Conservation (phyloP, 2,329 filamentous ascomycete genomes). For the Bipolaris zeicola region DNA sequence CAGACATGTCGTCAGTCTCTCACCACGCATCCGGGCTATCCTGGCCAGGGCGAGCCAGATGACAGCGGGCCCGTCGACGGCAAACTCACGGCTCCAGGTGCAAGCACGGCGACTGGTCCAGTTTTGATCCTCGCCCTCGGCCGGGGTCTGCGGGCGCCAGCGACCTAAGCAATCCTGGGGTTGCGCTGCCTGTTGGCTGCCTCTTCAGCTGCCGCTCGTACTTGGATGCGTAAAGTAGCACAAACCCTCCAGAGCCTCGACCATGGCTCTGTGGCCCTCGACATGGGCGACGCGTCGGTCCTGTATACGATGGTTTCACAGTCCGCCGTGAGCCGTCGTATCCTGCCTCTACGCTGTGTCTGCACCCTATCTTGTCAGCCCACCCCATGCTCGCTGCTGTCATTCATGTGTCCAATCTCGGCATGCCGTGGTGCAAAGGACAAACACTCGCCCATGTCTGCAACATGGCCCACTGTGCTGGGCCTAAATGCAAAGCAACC, state of each 20-base stretch:
- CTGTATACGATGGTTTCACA: not conserved
- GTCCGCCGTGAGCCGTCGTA: not conserved
- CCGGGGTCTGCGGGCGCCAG: constrained; percentile 10
- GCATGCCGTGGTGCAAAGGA: too few relatives aligned
- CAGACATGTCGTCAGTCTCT: constrained; percentile 1
- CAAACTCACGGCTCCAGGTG: not conserved
- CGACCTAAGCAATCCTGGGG: constrained; percentile 10
- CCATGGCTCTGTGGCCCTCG: not conserved
- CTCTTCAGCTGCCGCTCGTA: not conserved
- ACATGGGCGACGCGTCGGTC: too few relatives aligned
- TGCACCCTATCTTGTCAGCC: constrained; percentile 21
- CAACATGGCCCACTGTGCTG: constrained; percentile 12
- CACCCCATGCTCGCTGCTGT: not conserved
- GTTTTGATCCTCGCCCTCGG: constrained; percentile 5
- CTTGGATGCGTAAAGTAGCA: too few relatives aligned
- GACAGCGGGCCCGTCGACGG: constrained; percentile 2
- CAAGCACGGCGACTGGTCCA: constrained; percentile 2
- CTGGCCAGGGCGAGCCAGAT: not conserved
- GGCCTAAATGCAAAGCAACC: not conserved
- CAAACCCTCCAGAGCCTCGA: too few relatives aligned
- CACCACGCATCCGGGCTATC: not conserved
- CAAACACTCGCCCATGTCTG: not conserved
- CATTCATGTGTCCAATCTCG: too few relatives aligned
- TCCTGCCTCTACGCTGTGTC: constrained; percentile 1
- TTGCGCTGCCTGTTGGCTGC: not conserved